Conservation (phyloP, 2,329 filamentous ascomycete genomes). For the Claviceps sorghi region DNA sequence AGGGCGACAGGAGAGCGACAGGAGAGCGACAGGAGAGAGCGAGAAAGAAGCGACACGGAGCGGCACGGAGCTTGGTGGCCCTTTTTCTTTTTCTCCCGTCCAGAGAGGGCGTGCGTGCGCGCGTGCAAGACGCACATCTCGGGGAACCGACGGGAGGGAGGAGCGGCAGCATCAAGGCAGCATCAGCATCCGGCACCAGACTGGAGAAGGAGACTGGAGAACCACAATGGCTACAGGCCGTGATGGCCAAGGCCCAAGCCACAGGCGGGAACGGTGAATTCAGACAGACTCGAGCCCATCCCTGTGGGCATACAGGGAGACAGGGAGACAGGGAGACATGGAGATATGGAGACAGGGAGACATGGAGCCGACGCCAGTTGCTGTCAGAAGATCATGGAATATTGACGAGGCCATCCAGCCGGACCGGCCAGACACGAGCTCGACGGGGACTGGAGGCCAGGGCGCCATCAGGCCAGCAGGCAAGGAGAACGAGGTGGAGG, state of each 20-base stretch:
- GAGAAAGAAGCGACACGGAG: background rate
- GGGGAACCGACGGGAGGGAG: background rate
- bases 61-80: background rate
- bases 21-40: background rate
- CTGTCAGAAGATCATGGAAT: constrained; percentile 2
- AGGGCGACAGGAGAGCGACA: background rate
- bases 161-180: background rate
- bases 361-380: constrained; percentile 2
- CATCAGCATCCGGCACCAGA: background rate
- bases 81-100: background rate
- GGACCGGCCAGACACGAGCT: constrained; percentile 2
- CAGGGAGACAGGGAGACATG: too few relatives aligned
- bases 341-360: too few relatives aligned
- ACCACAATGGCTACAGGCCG: background rate
- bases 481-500: background rate
- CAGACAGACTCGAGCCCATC: background rate
- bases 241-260: background rate
- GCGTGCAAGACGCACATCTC: constrained; percentile 1
- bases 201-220: background rate
- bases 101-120: background rate
- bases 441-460: background rate
- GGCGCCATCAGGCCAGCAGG: background rate
- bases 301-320: constrained; percentile 1
- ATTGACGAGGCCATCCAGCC: constrained; percentile 1
- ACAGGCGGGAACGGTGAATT: constrained; percentile 4